Conservation (phyloP, 768 basidiomycete genomes). For the Cystobasidium ongulense region DNA sequence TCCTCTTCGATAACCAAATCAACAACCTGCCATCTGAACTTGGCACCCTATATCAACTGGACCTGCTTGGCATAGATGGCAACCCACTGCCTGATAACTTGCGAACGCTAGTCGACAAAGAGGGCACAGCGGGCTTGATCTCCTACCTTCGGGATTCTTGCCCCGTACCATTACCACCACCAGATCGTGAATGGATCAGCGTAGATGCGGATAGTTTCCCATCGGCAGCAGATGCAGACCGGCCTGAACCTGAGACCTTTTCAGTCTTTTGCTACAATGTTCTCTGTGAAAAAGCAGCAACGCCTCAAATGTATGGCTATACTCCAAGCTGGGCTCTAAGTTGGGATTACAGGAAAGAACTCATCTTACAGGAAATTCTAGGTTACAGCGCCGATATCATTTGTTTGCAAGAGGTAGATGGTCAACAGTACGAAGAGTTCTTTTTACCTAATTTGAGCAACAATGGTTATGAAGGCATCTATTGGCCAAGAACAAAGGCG, state of each 20-base stretch:
- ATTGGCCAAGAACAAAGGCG: slow-evolving; percentile 83
- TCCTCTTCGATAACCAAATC: slow-evolving; percentile 92
- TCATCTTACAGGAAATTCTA: slow-evolving; percentile 75
- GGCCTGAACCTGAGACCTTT: slow-evolving; percentile 66
- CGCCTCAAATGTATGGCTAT: slow-evolving; percentile 82
- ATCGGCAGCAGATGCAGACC: slow-evolving; percentile 45
- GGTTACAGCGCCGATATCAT: slow-evolving; percentile 76
- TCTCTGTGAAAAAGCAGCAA: slow-evolving; percentile 81
- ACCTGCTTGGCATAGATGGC: slow-evolving; percentile 91
- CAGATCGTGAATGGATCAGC: slow-evolving; percentile 61
- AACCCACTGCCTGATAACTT: slow-evolving; percentile 76
- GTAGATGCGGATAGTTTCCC: slow-evolving; percentile 42
- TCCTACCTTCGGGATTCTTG: slow-evolving; percentile 88
- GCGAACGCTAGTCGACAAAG: slow-evolving; percentile 78
- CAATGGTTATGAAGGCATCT: slow-evolving; percentile 80
- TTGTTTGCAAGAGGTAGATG: slow-evolving; percentile 76
- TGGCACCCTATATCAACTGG: slow-evolving; percentile 82
- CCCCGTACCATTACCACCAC: slow-evolving; percentile 69
- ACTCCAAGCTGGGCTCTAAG: slow-evolving; percentile 90
- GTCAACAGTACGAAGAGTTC: slow-evolving; percentile 82
- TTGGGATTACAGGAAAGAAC: slow-evolving; percentile 89
- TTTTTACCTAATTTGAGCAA: slow-evolving; percentile 64
- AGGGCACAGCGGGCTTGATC: slow-evolving; percentile 83
- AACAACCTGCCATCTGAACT: slow-evolving; percentile 73
- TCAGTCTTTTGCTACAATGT: slow-evolving; percentile 86